phyloP scores from a whole-genome alignment of 2,329 filamentous ascomycete genomes.

The Beauveria sp. region DNA sequence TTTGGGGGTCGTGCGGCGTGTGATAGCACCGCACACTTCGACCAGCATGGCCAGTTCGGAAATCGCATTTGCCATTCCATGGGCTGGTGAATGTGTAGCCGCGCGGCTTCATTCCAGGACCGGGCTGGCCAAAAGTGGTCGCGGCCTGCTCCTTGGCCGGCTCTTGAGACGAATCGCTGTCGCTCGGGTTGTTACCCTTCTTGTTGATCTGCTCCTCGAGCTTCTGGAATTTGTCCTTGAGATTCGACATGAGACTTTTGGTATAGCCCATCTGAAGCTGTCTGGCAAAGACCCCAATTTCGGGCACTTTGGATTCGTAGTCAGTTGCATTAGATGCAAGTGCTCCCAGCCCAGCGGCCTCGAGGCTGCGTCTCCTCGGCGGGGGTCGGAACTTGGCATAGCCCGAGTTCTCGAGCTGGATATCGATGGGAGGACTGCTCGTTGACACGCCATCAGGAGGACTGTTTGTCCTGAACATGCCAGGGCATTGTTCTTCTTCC shows the following conservation, averaged over 20 bases:
- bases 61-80: conserved; percentile 83
- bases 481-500: conserved; percentile 1
- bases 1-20: conserved; percentile 42
- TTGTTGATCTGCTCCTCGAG: conserved; percentile 20
- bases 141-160: background rate
- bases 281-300: conserved; percentile 37
- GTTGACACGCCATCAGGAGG: conserved; percentile 15
- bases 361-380: conserved; percentile 31
- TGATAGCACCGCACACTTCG: conserved; percentile 70
- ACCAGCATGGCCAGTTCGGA: conserved; percentile 69
- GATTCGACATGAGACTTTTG: conserved; percentile 39
- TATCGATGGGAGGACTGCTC: conserved; percentile 36
- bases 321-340: conserved; percentile 10
- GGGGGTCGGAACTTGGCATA: conserved; percentile 51
- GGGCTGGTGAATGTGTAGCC: conserved; percentile 77
- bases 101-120: conserved; percentile 43
- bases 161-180: conserved; percentile 18
- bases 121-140: conserved; percentile 24
- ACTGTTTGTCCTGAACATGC: conserved; percentile 8
- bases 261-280: conserved; percentile 52
- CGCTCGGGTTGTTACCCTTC: conserved; percentile 21
- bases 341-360: conserved; percentile 15
- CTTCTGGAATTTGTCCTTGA: conserved; percentile 38
- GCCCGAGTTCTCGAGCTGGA: conserved; percentile 47
- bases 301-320: conserved; percentile 9